Evolutionary conservation across 2,329 filamentous ascomycete species (phyloP).

Genomic region (Hypoxylon sp.): DNA sequence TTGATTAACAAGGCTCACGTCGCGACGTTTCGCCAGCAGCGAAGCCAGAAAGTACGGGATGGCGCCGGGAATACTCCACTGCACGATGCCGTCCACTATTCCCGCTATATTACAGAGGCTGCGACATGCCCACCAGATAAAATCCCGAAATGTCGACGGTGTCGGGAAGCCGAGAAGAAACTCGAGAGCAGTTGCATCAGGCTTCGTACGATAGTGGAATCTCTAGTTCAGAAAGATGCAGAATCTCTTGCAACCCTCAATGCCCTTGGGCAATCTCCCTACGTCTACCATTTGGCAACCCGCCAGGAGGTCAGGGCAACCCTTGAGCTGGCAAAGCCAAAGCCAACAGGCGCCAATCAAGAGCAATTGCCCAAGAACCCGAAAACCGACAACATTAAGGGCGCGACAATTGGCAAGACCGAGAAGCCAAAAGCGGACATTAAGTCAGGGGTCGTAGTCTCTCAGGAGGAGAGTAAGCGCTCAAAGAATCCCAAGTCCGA

Average conservation of each 20-base stretch:
- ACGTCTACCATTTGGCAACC: constrained; percentile 27
- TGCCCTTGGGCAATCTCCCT: constrained; percentile 27
- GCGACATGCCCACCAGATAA: constrained; percentile 26
- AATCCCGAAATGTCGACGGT: constrained; percentile 27
- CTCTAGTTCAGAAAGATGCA: constrained; percentile 27
- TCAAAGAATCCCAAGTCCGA: constrained; percentile 26
- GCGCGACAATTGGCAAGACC: not conserved
- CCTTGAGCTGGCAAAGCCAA: constrained; percentile 13
- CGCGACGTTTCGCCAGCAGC: constrained; percentile 24
- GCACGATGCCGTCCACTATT: constrained; percentile 30
- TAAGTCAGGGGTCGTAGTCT: not conserved
- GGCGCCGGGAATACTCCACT: constrained; percentile 28
- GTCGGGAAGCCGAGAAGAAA: constrained; percentile 30
- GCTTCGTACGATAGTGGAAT: constrained; percentile 24
- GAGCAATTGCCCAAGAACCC: constrained; percentile 14
- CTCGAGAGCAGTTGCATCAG: constrained; percentile 9
- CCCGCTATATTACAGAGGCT: constrained; percentile 23
- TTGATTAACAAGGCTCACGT: constrained; percentile 24
- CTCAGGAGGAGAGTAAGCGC: constrained; percentile 4
- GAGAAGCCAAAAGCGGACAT: constrained; percentile 6
- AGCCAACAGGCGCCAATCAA: constrained; percentile 3
- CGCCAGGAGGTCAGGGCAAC: constrained; percentile 19
- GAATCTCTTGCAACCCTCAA: constrained; percentile 30
- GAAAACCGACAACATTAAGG: constrained; percentile 1
- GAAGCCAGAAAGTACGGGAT: constrained; percentile 24